phyloP scores from a whole-genome alignment of 257 asterid genomes.

The Sherardia arvensis region DNA sequence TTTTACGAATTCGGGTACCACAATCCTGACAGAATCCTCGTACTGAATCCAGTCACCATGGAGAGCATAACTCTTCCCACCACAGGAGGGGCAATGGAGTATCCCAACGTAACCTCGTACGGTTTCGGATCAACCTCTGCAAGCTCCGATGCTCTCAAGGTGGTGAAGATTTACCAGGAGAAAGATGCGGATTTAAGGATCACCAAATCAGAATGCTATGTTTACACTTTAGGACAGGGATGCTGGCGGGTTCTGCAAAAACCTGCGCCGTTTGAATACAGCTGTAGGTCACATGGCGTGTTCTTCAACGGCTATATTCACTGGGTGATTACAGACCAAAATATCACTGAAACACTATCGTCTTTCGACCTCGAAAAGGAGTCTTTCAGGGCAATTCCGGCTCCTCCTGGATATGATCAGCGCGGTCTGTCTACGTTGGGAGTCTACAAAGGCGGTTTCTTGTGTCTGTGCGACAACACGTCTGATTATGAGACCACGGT shows the following conservation, averaged over 20 bases:
- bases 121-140: constrained; percentile 36
- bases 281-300: constrained; percentile 17
- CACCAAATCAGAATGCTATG: constrained; percentile 26
- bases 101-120: constrained; percentile 12
- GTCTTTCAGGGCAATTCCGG: constrained; percentile 23
- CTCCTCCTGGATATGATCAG: constrained; percentile 30
- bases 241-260: constrained; percentile 22
- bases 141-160: constrained; percentile 19
- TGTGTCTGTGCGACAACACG: constrained; percentile 27
- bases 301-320: constrained; percentile 29
- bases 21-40: not conserved
- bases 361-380: constrained; percentile 39
- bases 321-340: constrained; percentile 33
- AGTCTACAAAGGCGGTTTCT: not conserved
- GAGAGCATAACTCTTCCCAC: constrained; percentile 19
- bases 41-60: constrained; percentile 31
- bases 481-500: constrained; percentile 4
- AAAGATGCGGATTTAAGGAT: too few species aligned
- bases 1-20: not conserved
- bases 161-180: constrained; percentile 37
- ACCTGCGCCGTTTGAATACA: not conserved
- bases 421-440: too few species aligned
- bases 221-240: constrained; percentile 34
- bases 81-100: constrained; percentile 1
- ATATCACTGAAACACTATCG: constrained; percentile 23